A percentile compares a stretch with the other conserved stretches of the same genome.
These are phyloP conservation scores for Daedaleopsis sinensis DNA, from an alignment of 768 basidiomycete species.

Conservation along the genomic window DNA sequence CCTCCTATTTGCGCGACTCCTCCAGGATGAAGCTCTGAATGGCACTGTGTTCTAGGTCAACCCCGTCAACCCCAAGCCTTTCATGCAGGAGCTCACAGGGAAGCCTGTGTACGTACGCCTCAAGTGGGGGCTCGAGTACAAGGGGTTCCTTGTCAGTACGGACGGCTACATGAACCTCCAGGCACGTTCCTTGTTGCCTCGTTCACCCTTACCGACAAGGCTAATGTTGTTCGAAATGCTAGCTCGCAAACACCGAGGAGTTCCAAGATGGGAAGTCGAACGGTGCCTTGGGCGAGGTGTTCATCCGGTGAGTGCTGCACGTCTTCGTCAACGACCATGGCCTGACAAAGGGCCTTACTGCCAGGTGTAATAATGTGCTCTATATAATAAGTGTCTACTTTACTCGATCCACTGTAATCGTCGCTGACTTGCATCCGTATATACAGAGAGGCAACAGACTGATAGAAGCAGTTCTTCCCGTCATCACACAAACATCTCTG, in stretches of 20 bases:
- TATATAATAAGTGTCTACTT: constrained; percentile 79
- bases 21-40: neutral
- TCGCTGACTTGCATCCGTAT: constrained; percentile 29
- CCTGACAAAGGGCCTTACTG: neutral
- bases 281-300: constrained; percentile 97
- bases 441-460: constrained; percentile 72
- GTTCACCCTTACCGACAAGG: neutral
- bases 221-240: neutral
- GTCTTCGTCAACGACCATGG: constrained; percentile 4
- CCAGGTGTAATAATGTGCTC: constrained; percentile 92
- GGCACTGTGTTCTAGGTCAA: constrained; percentile 54
- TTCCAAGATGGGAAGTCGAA: constrained; percentile 95
- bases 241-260: constrained; percentile 99
- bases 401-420: constrained; percentile 24
- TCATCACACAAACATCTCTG: neutral
- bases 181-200: constrained; percentile 45
- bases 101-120: constrained; percentile 94
- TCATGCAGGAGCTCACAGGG: constrained; percentile 97
- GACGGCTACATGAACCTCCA: constrained; percentile 99
- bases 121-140: constrained; percentile 99
- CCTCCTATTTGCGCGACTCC: neutral
- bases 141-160: constrained; percentile 97
- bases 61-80: constrained; percentile 98
- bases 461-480: neutral
- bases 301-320: constrained; percentile 75